A percentile compares a stretch with the other conserved stretches of the same genome.
These are phyloP conservation scores for Cichorium intybus DNA, from an alignment of 140 eudicot species.

Conservation along the genomic window DNA sequence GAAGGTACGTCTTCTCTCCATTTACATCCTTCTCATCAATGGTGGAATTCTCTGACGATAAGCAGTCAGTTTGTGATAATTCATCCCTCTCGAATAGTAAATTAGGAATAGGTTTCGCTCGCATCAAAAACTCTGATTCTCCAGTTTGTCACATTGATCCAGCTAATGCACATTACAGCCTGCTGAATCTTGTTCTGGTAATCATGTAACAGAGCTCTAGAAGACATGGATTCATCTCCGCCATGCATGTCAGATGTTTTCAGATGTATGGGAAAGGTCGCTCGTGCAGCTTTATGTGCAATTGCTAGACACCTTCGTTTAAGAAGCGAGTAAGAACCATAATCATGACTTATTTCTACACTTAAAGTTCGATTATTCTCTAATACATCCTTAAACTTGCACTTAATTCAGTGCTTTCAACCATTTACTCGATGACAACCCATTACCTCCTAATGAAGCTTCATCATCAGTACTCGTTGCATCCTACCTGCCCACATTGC, in stretches of 20 bases:
- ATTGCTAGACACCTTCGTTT: conserved; percentile 93
- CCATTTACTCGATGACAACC: conserved; percentile 89
- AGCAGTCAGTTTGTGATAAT: background rate
- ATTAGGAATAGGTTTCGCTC: conserved; percentile 1
- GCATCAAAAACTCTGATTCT: background rate
- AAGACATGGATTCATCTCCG: conserved; percentile 81
- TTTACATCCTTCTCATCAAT: conserved; percentile 1
- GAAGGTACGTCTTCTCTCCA: conserved; percentile 49
- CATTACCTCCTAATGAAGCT: conserved; percentile 76
- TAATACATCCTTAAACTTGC: conserved; percentile 20
- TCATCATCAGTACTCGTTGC: conserved; percentile 96
- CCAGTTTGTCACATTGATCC: background rate
- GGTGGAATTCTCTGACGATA: background rate
- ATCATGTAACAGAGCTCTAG: conserved; percentile 65
- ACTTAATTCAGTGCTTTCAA: conserved; percentile 65
- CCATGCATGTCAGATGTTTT: conserved; percentile 95
- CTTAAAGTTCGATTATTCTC: conserved; percentile 7
- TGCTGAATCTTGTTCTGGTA: conserved; percentile 5
- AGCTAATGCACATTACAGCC: conserved; percentile 14
- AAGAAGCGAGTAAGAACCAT: conserved; percentile 76
- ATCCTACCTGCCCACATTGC: conserved; percentile 48
- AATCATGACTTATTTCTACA: conserved; percentile 11
- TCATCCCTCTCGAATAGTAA: background rate
- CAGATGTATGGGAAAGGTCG: conserved; percentile 95
- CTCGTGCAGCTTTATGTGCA: conserved; percentile 84